Evolutionary conservation across 257 asterid species (phyloP), one percentile per base, ranked within the genome.

Genomic region (Thymus mandschuricus): DNA sequence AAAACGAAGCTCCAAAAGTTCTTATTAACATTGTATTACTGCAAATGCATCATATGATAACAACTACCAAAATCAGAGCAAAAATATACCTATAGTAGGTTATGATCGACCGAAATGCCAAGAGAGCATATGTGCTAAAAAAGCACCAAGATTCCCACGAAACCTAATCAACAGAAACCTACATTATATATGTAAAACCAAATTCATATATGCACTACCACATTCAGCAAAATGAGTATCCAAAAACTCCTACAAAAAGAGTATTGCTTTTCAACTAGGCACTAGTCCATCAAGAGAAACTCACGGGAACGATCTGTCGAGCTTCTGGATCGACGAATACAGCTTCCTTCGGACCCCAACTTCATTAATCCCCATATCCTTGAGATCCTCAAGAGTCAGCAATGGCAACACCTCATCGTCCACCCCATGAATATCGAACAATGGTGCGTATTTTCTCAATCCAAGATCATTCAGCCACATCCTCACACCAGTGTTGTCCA

Each of bases 391-490:
- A 49, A 89, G 73, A 5, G 96, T 87, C 69, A 91, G 77, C 34
- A 81, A 76, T 3, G 89, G 89, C 45, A 89, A 67, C 55, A 84
- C 89, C 49, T 86, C 84, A 5, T 85, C 78, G 44, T 89, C 96
- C 66, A 92, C 97, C 60, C 87, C 96, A 70, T 92, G 93, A 44
- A 86, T 70, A 60, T 89, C 85, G 58, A 92, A 92, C 60, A 83
- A 1, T 8, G 76, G n/a, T 0, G 71, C 80, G 43, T 86, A 92
- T 69, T 78, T 83, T 4, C 69, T 73, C 50, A 83, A 79, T 28
- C 96, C 93, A 76, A 85, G 46, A 75, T 70, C 69, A 58, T 73
- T 72, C 72, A 92, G 55, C 96, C 96, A 92, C 63, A 31, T 72
- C 49, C 46, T 72, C 60, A 91, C 92, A 3, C 85, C 80, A 63